A percentile compares a stretch with the other conserved stretches of the same genome.
Evolutionary conservation across 2,329 filamentous ascomycete genomes (phyloP).

Genomic region (Penicillium sp.): DNA sequence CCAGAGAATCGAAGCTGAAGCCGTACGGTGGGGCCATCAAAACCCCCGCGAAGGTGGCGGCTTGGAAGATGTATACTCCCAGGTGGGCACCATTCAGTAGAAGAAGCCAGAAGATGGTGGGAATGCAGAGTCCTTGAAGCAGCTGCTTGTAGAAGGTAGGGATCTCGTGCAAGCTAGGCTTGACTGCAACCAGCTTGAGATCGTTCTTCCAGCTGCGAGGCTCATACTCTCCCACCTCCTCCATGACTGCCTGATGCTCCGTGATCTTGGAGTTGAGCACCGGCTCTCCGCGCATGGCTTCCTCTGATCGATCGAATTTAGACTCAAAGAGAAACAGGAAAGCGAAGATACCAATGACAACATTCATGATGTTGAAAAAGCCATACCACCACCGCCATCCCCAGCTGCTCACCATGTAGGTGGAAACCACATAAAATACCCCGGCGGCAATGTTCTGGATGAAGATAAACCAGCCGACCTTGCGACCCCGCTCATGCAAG

Average conservation of each 20-base stretch:
- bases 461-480: constrained; percentile 11
- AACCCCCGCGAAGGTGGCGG: constrained; percentile 6
- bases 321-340: constrained; percentile 8
- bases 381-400: constrained; percentile 15
- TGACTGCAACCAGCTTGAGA: constrained; percentile 1
- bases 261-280: not conserved
- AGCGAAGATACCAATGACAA: constrained; percentile 5
- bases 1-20: constrained; percentile 5
- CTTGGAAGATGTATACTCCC: constrained; percentile 9
- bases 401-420: constrained; percentile 10
- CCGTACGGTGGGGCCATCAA: constrained; percentile 6
- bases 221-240: not conserved
- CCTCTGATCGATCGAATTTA: constrained; percentile 4
- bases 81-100: constrained; percentile 11
- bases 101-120: constrained; percentile 9
- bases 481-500: constrained; percentile 11
- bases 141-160: constrained; percentile 10
- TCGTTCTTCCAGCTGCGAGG: constrained; percentile 10
- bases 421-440: constrained; percentile 8
- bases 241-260: not conserved
- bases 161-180: constrained; percentile 4
- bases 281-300: constrained; percentile 3
- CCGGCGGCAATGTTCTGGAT: constrained; percentile 9
- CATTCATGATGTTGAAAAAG: constrained; percentile 9
- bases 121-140: constrained; percentile 5